These are phyloP conservation scores for Trichoderma hamatum DNA, from an alignment of 2,329 filamentous ascomycete genomes.

Conservation along the genomic window DNA sequence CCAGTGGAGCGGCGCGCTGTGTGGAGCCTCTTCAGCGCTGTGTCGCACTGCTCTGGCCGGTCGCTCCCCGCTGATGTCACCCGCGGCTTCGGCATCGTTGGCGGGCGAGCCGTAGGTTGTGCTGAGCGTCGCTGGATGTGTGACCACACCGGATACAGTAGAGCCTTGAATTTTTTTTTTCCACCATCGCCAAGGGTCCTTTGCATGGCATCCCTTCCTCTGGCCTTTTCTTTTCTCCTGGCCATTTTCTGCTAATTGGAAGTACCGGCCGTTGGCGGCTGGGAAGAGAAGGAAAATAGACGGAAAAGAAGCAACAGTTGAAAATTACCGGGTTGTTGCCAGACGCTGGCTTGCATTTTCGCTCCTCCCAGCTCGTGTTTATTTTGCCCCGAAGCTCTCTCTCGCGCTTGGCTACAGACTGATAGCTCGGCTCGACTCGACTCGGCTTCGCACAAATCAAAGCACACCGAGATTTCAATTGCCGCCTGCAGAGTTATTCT, in stretches of 20 bases:
- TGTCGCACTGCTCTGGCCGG: conserved; percentile 9
- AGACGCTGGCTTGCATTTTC: neutral
- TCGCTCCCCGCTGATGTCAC: conserved; percentile 24
- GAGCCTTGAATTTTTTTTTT: neutral
- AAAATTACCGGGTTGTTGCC: neutral
- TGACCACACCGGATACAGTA: neutral
- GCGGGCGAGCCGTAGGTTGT: neutral
- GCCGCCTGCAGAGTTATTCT: neutral
- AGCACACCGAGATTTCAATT: neutral
- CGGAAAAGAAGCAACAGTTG: neutral
- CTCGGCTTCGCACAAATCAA: neutral
- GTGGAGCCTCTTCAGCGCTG: conserved; percentile 16
- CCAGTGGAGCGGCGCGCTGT: conserved; percentile 17
- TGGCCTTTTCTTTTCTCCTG: neutral
- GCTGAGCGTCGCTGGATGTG: neutral
- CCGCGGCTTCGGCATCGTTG: conserved; percentile 19
- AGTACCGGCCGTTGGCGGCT: neutral
- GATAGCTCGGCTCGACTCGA: neutral
- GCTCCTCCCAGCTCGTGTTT: neutral
- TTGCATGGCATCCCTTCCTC: neutral
- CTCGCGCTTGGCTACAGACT: neutral
- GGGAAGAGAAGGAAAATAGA: neutral
- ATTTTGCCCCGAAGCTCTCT: neutral
- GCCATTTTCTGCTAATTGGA: neutral
- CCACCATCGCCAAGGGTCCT: neutral